Evolutionary conservation across 768 basidiomycete species (phyloP).

Genomic region (Boletus rex-veris): DNA sequence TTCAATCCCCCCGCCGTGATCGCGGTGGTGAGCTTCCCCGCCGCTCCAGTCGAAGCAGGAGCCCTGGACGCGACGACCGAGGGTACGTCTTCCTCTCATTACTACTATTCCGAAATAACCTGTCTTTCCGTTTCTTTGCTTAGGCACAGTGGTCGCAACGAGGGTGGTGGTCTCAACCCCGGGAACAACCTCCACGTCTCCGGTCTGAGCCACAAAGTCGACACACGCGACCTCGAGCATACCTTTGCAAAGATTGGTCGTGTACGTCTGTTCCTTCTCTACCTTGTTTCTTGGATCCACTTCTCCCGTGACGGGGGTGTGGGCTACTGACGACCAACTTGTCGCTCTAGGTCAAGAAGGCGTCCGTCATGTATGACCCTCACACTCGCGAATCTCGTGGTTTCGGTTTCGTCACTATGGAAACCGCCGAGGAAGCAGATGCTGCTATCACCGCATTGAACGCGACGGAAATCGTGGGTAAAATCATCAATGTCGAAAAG

Average conservation of each 20-base stretch:
- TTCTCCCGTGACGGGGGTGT: background rate
- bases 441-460: slow-evolving; percentile 85
- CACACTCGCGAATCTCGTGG: slow-evolving; percentile 71
- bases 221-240: slow-evolving; percentile 84
- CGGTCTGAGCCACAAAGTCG: slow-evolving; percentile 56
- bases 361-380: slow-evolving; percentile 69
- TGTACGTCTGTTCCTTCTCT: slow-evolving; percentile 41
- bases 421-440: slow-evolving; percentile 81
- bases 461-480: slow-evolving; percentile 82
- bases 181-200: slow-evolving; percentile 68
- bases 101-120: background rate
- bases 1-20: slow-evolving; percentile 41
- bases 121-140: too few species aligned
- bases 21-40: slow-evolving; percentile 50
- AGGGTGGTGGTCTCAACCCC: slow-evolving; percentile 46
- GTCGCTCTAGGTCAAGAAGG: slow-evolving; percentile 48
- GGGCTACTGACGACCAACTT: slow-evolving; percentile 3
- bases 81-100: slow-evolving; percentile 41
- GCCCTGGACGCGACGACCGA: slow-evolving; percentile 60
- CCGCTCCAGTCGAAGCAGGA: slow-evolving; percentile 76
- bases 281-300: background rate
- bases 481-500: slow-evolving; percentile 85
- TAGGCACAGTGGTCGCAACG: slow-evolving; percentile 14
- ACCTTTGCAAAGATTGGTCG: slow-evolving; percentile 86
- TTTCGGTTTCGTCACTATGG: slow-evolving; percentile 90